phyloP scores from a whole-genome alignment of 2,329 filamentous ascomycete genomes.

The Orbilia oligospora region DNA sequence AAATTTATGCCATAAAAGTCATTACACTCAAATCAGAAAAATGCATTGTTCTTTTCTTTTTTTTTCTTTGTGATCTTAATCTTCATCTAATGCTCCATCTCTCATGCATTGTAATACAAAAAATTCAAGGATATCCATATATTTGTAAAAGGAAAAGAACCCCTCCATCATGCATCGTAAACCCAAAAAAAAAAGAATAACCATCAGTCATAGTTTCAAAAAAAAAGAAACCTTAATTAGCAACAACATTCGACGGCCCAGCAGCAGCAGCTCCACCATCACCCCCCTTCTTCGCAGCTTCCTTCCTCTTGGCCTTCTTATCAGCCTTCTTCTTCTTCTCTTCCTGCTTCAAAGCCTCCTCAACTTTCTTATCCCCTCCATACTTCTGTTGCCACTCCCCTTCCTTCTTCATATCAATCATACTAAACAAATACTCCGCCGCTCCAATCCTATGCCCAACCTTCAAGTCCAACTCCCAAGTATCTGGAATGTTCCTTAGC shows the following conservation, averaged over 20 bases:
- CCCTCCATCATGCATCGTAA: constrained; percentile 20
- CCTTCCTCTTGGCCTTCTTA: constrained; percentile 85
- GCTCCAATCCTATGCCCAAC: constrained; percentile 85
- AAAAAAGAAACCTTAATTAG: not conserved
- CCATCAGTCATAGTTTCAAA: not conserved
- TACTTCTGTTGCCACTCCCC: constrained; percentile 86
- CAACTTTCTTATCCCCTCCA: constrained; percentile 73
- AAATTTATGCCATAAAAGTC: not conserved
- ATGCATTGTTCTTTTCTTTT: not conserved
- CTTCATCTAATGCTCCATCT: constrained; percentile 21
- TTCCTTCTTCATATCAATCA: constrained; percentile 84
- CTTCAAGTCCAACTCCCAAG: constrained; percentile 76
- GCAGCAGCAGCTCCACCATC: not conserved
- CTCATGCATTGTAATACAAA: constrained; percentile 14
- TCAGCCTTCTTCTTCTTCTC: constrained; percentile 68
- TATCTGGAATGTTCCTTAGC: constrained; percentile 76
- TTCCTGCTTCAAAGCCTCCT: constrained; percentile 67
- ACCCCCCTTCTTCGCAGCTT: constrained; percentile 43
- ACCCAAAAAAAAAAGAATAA: not conserved
- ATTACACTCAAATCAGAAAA: not conserved
- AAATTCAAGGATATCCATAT: constrained; percentile 28
- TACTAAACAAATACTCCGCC: constrained; percentile 82
- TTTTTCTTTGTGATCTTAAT: not conserved
- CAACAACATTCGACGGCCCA: not conserved
- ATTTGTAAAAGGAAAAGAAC: not conserved